Percentiles rank a stretch among this genome's conserved stretches.
phyloP scores from a whole-genome alignment of 805 yeast genomes.

The Yamadazyma akitaensis region DNA sequence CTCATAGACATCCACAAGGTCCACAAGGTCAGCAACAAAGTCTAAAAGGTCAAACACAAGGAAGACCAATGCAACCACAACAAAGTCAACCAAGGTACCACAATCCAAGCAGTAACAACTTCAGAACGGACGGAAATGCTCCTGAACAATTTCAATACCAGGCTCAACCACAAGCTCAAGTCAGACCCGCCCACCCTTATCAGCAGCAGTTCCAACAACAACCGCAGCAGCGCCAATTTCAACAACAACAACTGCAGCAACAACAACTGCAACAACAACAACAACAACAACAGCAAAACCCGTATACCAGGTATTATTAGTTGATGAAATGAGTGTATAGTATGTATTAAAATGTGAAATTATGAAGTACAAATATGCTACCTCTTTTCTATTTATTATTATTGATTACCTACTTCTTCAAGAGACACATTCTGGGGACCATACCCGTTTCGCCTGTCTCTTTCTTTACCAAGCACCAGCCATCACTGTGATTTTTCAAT shows the following conservation, averaged over 20 bases:
- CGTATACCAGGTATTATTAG: conserved; percentile 5
- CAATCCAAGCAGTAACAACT: conserved; percentile 4
- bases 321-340: neutral
- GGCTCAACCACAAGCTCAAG: conserved; percentile 15
- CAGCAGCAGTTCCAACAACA: conserved; percentile 12
- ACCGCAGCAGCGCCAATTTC: conserved; percentile 11
- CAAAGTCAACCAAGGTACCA: conserved; percentile 12
- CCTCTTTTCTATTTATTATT: conserved; percentile 4
- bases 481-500: conserved; percentile 28
- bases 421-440: conserved; percentile 31
- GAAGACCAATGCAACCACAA: conserved; percentile 8
- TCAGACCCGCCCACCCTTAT: conserved; percentile 11
- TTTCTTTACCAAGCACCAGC: conserved; percentile 35
- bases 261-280: conserved; percentile 6
- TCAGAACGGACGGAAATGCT: conserved; percentile 14
- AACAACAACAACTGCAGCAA: conserved; percentile 13
- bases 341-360: neutral
- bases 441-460: conserved; percentile 22
- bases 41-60: conserved; percentile 5
- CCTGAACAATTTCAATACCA: conserved; percentile 15
- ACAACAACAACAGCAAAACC: conserved; percentile 11
- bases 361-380: neutral
- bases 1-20: conserved; percentile 1
- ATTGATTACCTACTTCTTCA: conserved; percentile 1
- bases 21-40: neutral